A percentile compares a stretch with the other conserved stretches of the same genome.
Conservation (phyloP, 1,284 basidiomycete species). For the Ustilago esculenta region DNA sequence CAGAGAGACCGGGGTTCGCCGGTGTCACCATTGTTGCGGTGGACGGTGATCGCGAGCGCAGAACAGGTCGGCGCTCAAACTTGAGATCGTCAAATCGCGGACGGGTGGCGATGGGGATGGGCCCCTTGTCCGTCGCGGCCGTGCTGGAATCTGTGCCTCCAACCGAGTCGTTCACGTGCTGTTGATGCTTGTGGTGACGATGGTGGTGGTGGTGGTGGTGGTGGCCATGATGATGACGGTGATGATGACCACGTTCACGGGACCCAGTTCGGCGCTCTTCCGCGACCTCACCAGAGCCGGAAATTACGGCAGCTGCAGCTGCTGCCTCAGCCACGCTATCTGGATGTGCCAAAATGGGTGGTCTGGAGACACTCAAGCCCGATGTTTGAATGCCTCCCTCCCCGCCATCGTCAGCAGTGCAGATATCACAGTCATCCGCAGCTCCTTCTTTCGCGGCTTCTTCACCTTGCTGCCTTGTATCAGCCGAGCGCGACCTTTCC, state of each 20-base stretch:
- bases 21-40: constrained; percentile 13
- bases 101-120: constrained; percentile 11
- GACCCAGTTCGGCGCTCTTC: background rate
- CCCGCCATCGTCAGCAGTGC: background rate
- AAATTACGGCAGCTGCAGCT: constrained; percentile 17
- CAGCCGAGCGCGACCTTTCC: constrained; percentile 24
- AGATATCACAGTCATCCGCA: background rate
- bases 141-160: background rate
- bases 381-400: constrained; percentile 2
- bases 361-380: constrained; percentile 21
- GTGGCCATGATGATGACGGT: constrained; percentile 28
- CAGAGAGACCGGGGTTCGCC: constrained; percentile 25
- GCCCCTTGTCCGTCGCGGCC: background rate
- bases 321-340: constrained; percentile 25
- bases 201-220: constrained; percentile 19
- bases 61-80: constrained; percentile 55
- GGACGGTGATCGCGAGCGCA: constrained; percentile 53
- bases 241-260: constrained; percentile 13
- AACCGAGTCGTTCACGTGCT: constrained; percentile 11
- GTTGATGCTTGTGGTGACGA: constrained; percentile 24
- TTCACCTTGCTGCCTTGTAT: constrained; percentile 4
- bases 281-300: constrained; percentile 4
- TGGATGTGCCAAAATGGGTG: constrained; percentile 16
- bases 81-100: constrained; percentile 35
- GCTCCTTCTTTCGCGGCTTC: background rate